These are phyloP conservation scores for Monilinia polystroma DNA, from an alignment of 2,329 filamentous ascomycete species.

Conservation along the genomic window DNA sequence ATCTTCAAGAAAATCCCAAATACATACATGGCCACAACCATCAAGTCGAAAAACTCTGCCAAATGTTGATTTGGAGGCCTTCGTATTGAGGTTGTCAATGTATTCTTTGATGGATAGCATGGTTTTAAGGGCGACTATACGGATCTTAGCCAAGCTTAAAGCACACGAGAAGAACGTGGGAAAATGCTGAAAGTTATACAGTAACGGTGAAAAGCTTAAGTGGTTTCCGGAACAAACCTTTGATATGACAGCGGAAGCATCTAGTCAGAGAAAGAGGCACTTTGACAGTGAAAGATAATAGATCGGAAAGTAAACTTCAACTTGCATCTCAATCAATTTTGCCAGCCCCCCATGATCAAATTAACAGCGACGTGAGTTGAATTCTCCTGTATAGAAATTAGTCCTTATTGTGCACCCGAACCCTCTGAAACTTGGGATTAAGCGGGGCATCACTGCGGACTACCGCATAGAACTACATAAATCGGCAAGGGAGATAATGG, in stretches of 20 bases:
- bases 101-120: conserved; percentile 21
- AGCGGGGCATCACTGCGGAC: conserved; percentile 14
- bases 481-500: conserved; percentile 22
- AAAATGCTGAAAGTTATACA: conserved; percentile 27
- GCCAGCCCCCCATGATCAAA: conserved; percentile 19
- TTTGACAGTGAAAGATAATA: conserved; percentile 19
- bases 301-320: conserved; percentile 17
- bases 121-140: not conserved
- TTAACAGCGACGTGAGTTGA: not conserved
- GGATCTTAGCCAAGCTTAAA: conserved; percentile 8
- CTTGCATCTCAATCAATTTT: conserved; percentile 8
- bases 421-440: conserved; percentile 15
- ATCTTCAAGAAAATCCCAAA: not conserved
- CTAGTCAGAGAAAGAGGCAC: conserved; percentile 6
- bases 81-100: conserved; percentile 40
- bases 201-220: conserved; percentile 18
- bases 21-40: conserved; percentile 65
- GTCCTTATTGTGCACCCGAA: conserved; percentile 11
- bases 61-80: conserved; percentile 47
- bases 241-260: conserved; percentile 23
- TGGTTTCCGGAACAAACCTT: conserved; percentile 17
- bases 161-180: conserved; percentile 32
- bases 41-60: conserved; percentile 65
- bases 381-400: conserved; percentile 10
- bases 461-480: conserved; percentile 25